Percentiles rank a stretch among this genome's conserved stretches.
Conservation (phyloP, 768 basidiomycete genomes). For the Leccinum imitatum region DNA sequence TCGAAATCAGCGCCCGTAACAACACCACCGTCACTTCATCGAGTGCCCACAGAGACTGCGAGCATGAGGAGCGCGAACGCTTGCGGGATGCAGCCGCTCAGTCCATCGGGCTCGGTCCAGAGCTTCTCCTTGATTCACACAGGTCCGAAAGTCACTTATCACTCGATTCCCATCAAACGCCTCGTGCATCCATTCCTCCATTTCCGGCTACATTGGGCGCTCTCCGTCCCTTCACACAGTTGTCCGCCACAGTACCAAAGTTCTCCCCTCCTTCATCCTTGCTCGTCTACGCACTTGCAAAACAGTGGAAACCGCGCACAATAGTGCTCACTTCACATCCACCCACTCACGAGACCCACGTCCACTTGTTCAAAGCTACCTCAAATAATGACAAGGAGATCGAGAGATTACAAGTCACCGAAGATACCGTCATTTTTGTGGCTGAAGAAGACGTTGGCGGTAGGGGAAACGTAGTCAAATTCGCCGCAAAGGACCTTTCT, state of each 20-base stretch:
- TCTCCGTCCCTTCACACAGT: conserved; percentile 52
- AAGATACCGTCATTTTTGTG: conserved; percentile 74
- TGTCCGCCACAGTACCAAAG: conserved; percentile 59
- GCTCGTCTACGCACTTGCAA: conserved; percentile 70
- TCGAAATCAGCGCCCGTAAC: conserved; percentile 61
- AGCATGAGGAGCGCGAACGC: conserved; percentile 73
- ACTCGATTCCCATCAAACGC: conserved; percentile 18
- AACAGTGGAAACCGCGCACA: conserved; percentile 67
- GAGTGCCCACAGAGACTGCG: conserved; percentile 42
- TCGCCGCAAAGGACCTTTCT: conserved; percentile 64
- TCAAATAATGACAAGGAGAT: conserved; percentile 63
- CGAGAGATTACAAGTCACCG: conserved; percentile 74
- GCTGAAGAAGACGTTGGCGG: conserved; percentile 54
- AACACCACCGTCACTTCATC: conserved; percentile 18
- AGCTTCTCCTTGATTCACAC: conserved; percentile 42
- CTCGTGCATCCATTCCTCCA: conserved; percentile 37
- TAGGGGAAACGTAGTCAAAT: conserved; percentile 56
- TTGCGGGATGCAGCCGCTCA: conserved; percentile 74
- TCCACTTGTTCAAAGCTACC: conserved; percentile 72
- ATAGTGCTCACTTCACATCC: conserved; percentile 54
- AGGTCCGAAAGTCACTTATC: conserved; percentile 14
- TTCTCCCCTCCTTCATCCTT: conserved; percentile 67
- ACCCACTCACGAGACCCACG: conserved; percentile 43
- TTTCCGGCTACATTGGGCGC: conserved; percentile 61
- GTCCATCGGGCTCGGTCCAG: conserved; percentile 65